Base-by-base conservation (phyloP, 257 asterid genomes). In the Lithospermum erythrorhizon region DNA sequence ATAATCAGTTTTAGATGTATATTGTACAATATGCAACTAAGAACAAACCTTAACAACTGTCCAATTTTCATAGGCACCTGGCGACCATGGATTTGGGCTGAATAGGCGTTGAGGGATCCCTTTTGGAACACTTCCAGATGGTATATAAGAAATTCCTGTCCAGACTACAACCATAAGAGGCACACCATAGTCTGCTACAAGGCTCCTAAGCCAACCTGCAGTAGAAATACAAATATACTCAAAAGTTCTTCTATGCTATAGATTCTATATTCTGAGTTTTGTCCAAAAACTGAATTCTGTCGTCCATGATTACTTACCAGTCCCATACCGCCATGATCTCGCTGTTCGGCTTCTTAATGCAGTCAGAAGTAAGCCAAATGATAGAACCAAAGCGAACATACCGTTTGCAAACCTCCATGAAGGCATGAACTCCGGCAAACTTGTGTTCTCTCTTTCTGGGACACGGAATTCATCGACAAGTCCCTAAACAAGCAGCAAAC, bases 71-170 rank as follows among this genome's bases (percentile, higher is more conserved):
- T 85, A 87, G 41, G 98, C 96, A 13, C 93, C 94, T 7, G 89
- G 89, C 16, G 96, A 77, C 98, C 98, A 90, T 15, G 98, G 98
- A 62, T 90, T 85, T 17, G 98, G 98, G 85, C 98, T 90, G 37
- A 74, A 65, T 65, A 90, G 94, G 17, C 98, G 96, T 45, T 96
- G 74, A 13, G 98, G 98, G 58, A 90, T 79, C 61, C 98, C 95
- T 58, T 79, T 54, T 2, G 98, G 98, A 9, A 90, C 96, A 71
- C 75, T 89, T 62, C 62, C 68, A 60, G 90, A 21, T 32, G 98
- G 96, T 65, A 81, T 79, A 48, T 87, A 90, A 3, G 96, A 87
- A 55, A 85, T 67, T 6, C 82, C 94, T 53, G 98, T 87, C 96
- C 96, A 90, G 13, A 77, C 84, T 67, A 90, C 66, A 58, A 90